Conservation (phyloP, 169 alveolate genomes). For the Theileria parva region DNA sequence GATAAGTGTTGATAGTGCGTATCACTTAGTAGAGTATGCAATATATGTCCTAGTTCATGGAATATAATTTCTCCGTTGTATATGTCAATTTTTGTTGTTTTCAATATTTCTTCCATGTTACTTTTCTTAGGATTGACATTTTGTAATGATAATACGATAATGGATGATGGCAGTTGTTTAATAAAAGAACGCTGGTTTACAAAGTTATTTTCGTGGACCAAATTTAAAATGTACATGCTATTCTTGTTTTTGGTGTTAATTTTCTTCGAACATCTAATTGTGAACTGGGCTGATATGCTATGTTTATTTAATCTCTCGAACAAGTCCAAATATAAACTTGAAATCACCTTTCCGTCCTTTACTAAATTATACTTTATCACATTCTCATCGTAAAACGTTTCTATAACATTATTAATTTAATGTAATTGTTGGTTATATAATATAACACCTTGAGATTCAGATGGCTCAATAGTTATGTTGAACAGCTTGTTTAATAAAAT, state of each 20-base stretch:
- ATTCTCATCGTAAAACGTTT: conserved; percentile 44
- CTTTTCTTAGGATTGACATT: background rate
- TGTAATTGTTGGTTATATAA: background rate
- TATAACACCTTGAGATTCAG: background rate
- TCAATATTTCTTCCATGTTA: background rate
- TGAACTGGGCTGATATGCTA: conserved; percentile 73
- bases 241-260: background rate
- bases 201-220: conserved; percentile 3
- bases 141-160: conserved; percentile 67
- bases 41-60: conserved; percentile 80
- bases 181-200: background rate
- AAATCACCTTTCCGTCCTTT: conserved; percentile 16
- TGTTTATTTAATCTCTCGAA: conserved; percentile 71
- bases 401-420: conserved; percentile 1
- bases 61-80: conserved; percentile 62
- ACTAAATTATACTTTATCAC: conserved; percentile 44
- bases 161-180: conserved; percentile 72
- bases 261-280: conserved; percentile 74
- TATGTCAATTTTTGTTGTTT: conserved; percentile 40
- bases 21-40: conserved; percentile 73
- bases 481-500: conserved; percentile 30
- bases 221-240: background rate
- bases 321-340: conserved; percentile 72
- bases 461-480: conserved; percentile 5
- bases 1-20: conserved; percentile 77